phyloP scores from a whole-genome alignment of 1,284 basidiomycete species.

The Apiotrichum veenhuisii region DNA sequence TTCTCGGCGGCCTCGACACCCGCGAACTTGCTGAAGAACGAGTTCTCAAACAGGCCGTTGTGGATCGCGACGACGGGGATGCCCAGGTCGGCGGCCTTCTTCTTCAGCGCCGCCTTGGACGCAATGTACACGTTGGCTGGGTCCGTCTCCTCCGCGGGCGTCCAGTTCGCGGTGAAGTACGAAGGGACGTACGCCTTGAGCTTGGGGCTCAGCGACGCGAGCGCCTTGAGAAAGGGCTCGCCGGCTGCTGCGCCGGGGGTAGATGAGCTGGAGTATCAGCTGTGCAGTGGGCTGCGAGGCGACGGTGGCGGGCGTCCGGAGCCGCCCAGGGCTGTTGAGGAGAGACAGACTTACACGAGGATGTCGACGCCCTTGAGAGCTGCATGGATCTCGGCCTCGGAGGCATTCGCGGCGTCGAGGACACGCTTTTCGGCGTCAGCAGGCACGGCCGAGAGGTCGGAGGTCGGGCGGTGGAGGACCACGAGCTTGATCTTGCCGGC shows the following conservation, averaged over 20 bases:
- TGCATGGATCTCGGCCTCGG: background rate
- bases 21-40: background rate
- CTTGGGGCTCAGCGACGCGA: background rate
- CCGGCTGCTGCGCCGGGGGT: background rate
- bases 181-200: constrained; percentile 5
- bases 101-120: background rate
- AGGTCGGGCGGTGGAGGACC: background rate
- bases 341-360: background rate
- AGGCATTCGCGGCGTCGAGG: constrained; percentile 4
- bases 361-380: constrained; percentile 8
- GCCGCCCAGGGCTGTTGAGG: too few relatives aligned
- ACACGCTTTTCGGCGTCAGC: constrained; percentile 5
- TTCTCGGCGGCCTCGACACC: background rate
- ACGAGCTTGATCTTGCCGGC: constrained; percentile 2
- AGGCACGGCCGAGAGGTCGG: background rate
- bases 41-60: background rate
- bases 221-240: background rate
- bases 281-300: too few relatives aligned
- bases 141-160: background rate
- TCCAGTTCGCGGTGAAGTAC: constrained; percentile 8
- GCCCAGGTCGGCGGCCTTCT: background rate
- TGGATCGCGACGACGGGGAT: background rate
- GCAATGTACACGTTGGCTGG: background rate
- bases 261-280: too few relatives aligned
- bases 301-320: too few relatives aligned